Evolutionary conservation across 176 grass and related monocot species (phyloP).

Genomic region (Oryza glaberrima): DNA sequence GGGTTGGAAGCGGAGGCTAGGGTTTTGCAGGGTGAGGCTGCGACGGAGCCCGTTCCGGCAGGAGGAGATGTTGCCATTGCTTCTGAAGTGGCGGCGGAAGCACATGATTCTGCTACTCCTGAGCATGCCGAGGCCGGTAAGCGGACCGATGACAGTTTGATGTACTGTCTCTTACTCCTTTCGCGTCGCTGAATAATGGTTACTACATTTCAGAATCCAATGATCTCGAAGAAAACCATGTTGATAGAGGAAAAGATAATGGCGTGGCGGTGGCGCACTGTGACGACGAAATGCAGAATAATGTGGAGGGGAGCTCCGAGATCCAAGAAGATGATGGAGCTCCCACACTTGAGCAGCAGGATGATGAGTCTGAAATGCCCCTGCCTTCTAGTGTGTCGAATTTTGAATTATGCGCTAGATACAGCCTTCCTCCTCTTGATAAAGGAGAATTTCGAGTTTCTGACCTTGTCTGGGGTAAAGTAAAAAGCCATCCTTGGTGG

Average conservation of each 20-base stretch:
- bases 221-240: not conserved
- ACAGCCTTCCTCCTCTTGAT: constrained; percentile 60
- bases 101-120: not conserved
- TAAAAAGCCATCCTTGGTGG: constrained; percentile 99
- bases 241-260: constrained; percentile 12
- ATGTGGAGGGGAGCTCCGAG: constrained; percentile 16
- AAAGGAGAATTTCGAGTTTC: constrained; percentile 59
- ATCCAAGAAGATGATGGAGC: constrained; percentile 15
- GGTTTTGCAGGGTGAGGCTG: not conserved
- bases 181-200: not conserved
- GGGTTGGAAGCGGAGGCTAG: constrained; percentile 7
- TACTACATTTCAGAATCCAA: constrained; percentile 9
- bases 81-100: not conserved
- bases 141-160: constrained; percentile 9
- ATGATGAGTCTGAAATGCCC: constrained; percentile 14
- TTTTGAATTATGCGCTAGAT: constrained; percentile 47
- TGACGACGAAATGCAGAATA: constrained; percentile 35
- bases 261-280: not conserved
- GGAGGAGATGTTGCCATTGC: constrained; percentile 19
- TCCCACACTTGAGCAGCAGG: not conserved
- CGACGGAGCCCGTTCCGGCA: not conserved
- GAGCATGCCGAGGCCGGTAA: constrained; percentile 33
- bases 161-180: not conserved
- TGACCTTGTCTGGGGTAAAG: constrained; percentile 98
- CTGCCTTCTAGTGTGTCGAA: not conserved